Conservation (phyloP, 768 basidiomycete genomes). For the Clitopilus passeckerianus region DNA sequence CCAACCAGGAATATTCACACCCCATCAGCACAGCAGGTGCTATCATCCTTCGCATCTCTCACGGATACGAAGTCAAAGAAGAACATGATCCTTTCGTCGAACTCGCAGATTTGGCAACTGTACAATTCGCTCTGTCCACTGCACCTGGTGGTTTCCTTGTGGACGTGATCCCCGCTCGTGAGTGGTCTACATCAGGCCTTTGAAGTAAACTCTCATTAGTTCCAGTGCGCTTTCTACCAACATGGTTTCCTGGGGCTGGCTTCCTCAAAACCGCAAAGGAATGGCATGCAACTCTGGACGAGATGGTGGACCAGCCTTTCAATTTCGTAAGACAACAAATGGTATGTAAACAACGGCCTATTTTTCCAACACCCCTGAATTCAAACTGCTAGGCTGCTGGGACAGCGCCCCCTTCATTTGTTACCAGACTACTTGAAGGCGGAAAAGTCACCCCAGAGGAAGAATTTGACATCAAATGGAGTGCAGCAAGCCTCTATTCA, state of each 20-base stretch:
- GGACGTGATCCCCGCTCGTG: slow-evolving; percentile 45
- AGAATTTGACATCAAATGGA: slow-evolving; percentile 64
- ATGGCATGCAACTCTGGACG: slow-evolving; percentile 47
- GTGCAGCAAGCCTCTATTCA: slow-evolving; percentile 51
- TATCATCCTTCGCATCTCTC: slow-evolving; percentile 45
- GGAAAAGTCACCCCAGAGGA: slow-evolving; percentile 47
- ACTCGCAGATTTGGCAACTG: slow-evolving; percentile 48
- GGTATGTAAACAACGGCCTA: slow-evolving; percentile 25
- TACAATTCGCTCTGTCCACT: slow-evolving; percentile 49
- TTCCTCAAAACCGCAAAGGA: slow-evolving; percentile 49
- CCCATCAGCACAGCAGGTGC: slow-evolving; percentile 42
- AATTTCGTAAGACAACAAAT: slow-evolving; percentile 59
- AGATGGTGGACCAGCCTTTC: slow-evolving; percentile 54
- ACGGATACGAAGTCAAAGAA: slow-evolving; percentile 51
- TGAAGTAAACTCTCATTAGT: neutral
- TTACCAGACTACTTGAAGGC: slow-evolving; percentile 50
- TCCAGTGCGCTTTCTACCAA: slow-evolving; percentile 52
- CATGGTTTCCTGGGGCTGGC: slow-evolving; percentile 60
- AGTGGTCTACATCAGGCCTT: slow-evolving; percentile 5
- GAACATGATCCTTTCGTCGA: slow-evolving; percentile 45
- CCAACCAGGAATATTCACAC: slow-evolving; percentile 3
- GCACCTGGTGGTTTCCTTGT: slow-evolving; percentile 48
- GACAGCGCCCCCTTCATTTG: slow-evolving; percentile 53
- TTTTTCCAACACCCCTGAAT: slow-evolving; percentile 2
- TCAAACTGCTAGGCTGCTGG: slow-evolving; percentile 43